Evolutionary conservation across 106 monocot genomes (phyloP).

Genomic region (Posidonia australis): DNA sequence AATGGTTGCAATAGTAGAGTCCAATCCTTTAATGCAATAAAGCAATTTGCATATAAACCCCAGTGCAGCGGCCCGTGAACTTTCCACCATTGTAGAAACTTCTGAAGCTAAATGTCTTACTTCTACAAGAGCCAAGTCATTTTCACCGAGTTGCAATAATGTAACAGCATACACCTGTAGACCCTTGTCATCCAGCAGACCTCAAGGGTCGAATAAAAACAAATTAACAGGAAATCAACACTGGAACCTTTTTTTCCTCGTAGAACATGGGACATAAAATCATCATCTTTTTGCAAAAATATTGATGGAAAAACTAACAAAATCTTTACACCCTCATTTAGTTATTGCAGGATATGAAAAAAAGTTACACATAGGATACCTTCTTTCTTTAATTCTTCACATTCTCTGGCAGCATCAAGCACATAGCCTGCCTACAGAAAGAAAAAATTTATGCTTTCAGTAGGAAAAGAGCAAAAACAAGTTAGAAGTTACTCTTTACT

Average conservation of each 20-base stretch:
- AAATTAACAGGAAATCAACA: no score
- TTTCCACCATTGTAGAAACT: conserved; percentile 39
- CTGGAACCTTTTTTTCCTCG: no score
- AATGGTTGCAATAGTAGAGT: conserved; percentile 33
- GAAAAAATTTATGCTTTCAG: no score
- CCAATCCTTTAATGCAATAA: conserved; percentile 51
- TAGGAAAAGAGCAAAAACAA: no score
- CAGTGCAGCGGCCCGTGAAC: conserved; percentile 38
- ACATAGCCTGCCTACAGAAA: conserved; percentile 62
- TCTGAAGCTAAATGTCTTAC: conserved; percentile 42
- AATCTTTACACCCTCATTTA: background rate
- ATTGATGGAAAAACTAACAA: no score
- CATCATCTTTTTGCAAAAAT: no score
- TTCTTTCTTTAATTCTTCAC: conserved; percentile 59
- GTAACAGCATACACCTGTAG: conserved; percentile 80
- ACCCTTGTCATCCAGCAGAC: conserved; percentile 42
- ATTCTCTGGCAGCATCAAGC: conserved; percentile 51
- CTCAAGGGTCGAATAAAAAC: conserved; percentile 21
- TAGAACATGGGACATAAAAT: no score
- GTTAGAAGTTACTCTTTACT: no score
- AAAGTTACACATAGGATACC: conserved; percentile 27
- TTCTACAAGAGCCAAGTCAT: conserved; percentile 43
- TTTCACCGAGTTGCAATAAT: conserved; percentile 64
- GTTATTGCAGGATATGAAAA: background rate
- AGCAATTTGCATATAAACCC: conserved; percentile 68